Conservation (phyloP, 140 eudicot genomes). For the Ambrosia hybrid region DNA sequence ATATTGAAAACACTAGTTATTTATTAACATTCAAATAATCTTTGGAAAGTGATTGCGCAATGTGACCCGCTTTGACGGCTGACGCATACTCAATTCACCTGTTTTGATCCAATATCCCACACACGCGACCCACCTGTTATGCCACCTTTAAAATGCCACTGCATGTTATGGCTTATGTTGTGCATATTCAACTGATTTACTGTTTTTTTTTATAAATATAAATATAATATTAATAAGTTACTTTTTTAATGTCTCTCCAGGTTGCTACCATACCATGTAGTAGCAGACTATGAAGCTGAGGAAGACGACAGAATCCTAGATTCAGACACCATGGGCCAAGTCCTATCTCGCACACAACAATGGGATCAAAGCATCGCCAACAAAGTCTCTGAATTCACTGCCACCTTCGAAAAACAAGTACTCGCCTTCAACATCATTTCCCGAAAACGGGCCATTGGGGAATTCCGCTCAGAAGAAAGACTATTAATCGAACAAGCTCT, state of each 20-base stretch:
- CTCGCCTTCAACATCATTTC: conserved; percentile 82
- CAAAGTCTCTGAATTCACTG: conserved; percentile 87
- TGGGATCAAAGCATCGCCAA: conserved; percentile 97
- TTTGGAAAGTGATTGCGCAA: neutral
- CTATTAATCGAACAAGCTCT: conserved; percentile 73
- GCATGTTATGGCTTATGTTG: neutral
- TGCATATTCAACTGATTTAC: neutral
- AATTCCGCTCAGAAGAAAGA: conserved; percentile 85
- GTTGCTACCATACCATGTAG: conserved; percentile 94
- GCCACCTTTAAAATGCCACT: neutral
- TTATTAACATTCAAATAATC: neutral
- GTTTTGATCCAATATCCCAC: neutral
- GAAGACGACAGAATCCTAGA: conserved; percentile 93
- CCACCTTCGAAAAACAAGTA: conserved; percentile 89
- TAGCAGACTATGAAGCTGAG: conserved; percentile 96
- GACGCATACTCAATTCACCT: neutral
- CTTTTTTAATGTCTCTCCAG: conserved; percentile 35
- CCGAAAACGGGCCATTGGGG: conserved; percentile 76
- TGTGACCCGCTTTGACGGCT: neutral
- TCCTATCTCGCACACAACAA: conserved; percentile 85
- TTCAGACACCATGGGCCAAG: conserved; percentile 83
- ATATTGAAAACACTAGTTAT: neutral
- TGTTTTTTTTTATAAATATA: too few relatives aligned
- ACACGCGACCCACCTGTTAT: neutral
- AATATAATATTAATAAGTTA: too few relatives aligned